phyloP scores from a whole-genome alignment of 228 moss, liverwort and hornwort species.

The Sphagnum magellanicum region DNA sequence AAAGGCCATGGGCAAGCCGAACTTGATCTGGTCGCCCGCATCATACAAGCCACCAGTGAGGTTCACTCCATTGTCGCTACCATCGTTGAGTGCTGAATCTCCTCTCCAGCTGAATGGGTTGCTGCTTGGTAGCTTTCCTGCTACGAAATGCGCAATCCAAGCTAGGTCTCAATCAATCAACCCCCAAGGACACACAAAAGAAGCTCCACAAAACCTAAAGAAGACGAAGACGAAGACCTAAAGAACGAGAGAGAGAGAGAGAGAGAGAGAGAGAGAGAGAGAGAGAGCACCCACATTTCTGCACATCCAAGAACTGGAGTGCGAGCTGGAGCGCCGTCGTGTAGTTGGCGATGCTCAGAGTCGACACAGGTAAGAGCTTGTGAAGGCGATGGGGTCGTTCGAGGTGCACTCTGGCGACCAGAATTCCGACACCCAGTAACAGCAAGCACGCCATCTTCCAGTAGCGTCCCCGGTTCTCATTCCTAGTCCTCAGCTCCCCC shows the following conservation, averaged over 20 bases:
- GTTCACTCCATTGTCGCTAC: slow-evolving; percentile 54
- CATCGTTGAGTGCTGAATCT: slow-evolving; percentile 59
- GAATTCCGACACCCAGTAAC: too few relatives aligned
- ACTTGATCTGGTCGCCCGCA: slow-evolving; percentile 87
- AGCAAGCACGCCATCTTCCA: too few relatives aligned
- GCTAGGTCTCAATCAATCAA: not conserved
- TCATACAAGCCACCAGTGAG: slow-evolving; percentile 80
- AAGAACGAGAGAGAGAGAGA: not conserved
- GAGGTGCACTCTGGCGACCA: not conserved
- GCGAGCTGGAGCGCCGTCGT: slow-evolving; percentile 56
- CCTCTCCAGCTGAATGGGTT: slow-evolving; percentile 61
- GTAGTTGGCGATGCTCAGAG: slow-evolving; percentile 46
- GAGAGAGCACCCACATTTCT: slow-evolving; percentile 55
- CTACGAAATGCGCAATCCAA: slow-evolving; percentile 25
- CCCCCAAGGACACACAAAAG: not conserved
- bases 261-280: not conserved
- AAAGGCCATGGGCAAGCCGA: slow-evolving; percentile 83
- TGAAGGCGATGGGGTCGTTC: slow-evolving; percentile 11
- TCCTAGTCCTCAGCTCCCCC: too few relatives aligned
- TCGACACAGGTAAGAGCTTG: slow-evolving; percentile 6
- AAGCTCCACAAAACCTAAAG: not conserved
- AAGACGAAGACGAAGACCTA: not conserved
- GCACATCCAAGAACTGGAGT: slow-evolving; percentile 61
- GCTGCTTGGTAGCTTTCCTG: slow-evolving; percentile 67
- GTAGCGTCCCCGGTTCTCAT: too few relatives aligned